Evolutionary conservation across 1,284 basidiomycete genomes (phyloP).

Genomic region (Pseudozyma sp.): DNA sequence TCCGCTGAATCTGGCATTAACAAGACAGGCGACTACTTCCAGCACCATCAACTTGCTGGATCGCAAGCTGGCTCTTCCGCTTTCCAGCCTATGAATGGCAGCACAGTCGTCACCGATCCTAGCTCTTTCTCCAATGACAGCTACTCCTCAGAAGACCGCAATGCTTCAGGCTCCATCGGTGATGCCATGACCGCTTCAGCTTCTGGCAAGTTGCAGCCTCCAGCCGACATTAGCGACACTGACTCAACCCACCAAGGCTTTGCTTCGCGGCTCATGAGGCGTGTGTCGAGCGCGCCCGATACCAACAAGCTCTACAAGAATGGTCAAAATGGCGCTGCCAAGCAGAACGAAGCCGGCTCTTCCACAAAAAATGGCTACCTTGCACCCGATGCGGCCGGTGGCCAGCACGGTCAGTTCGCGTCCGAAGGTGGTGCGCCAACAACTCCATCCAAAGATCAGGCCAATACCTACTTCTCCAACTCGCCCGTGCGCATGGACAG

Average conservation of each 20-base stretch:
- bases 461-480: slow-evolving; percentile 54
- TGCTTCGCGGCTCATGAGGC: slow-evolving; percentile 73
- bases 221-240: slow-evolving; percentile 36
- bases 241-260: slow-evolving; percentile 36
- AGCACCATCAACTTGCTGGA: slow-evolving; percentile 23
- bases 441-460: slow-evolving; percentile 25
- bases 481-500: slow-evolving; percentile 65
- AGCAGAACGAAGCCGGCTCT: slow-evolving; percentile 13
- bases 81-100: slow-evolving; percentile 58
- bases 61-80: slow-evolving; percentile 31
- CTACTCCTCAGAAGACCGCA: slow-evolving; percentile 52
- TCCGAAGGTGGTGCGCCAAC: slow-evolving; percentile 25
- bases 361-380: slow-evolving; percentile 45
- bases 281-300: slow-evolving; percentile 96
- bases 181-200: slow-evolving; percentile 44
- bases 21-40: slow-evolving; percentile 30
- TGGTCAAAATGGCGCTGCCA: slow-evolving; percentile 25
- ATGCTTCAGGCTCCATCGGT: slow-evolving; percentile 38
- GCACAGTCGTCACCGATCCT: slow-evolving; percentile 59
- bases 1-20: slow-evolving; percentile 27
- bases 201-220: slow-evolving; percentile 47
- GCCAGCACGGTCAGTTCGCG: slow-evolving; percentile 26
- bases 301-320: slow-evolving; percentile 85
- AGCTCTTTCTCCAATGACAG: slow-evolving; percentile 63
- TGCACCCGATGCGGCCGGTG: slow-evolving; percentile 72